Percentiles rank a stretch among this genome's conserved stretches.
Evolutionary conservation across 1,284 basidiomycete species (phyloP).

Genomic region (Ceratobasidium sp.): DNA sequence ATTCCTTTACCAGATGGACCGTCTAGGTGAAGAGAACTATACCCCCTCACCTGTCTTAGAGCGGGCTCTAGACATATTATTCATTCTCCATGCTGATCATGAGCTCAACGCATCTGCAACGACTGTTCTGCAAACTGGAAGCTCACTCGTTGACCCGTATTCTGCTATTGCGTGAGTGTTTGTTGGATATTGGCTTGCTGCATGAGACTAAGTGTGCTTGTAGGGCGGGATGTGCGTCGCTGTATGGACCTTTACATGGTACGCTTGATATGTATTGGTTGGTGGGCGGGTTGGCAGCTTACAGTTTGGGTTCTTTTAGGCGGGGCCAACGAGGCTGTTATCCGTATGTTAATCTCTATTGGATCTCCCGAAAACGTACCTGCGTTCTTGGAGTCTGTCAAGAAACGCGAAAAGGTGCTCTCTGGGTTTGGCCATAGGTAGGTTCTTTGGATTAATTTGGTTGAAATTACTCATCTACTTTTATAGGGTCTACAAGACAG

Average conservation of each 20-base stretch:
- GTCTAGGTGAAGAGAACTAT: constrained; percentile 80
- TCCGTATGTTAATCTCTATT: constrained; percentile 89
- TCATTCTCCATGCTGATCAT: constrained; percentile 90
- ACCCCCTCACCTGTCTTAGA: constrained; percentile 84
- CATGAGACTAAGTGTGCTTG: constrained; percentile 26
- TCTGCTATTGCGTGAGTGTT: constrained; percentile 79
- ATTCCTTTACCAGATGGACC: constrained; percentile 91
- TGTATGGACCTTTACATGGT: constrained; percentile 88
- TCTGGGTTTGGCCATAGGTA: constrained; percentile 89
- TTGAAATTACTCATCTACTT: constrained; percentile 7
- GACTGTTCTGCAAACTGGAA: constrained; percentile 87
- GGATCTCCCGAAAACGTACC: constrained; percentile 85
- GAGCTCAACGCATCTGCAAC: constrained; percentile 88
- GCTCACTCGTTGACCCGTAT: constrained; percentile 89
- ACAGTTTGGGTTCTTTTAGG: constrained; percentile 60
- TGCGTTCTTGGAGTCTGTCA: constrained; percentile 85
- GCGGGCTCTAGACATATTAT: constrained; percentile 86
- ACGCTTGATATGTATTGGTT: neutral
- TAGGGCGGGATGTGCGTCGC: constrained; percentile 84
- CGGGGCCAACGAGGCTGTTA: constrained; percentile 90
- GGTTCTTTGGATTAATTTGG: constrained; percentile 50
- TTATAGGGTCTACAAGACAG: constrained; percentile 82
- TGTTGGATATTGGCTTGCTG: neutral
- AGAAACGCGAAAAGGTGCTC: constrained; percentile 85
- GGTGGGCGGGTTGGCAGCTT: neutral